These are phyloP conservation scores for Spatholobus suberectus DNA, from an alignment of 306 rosid species.

Conservation along the genomic window DNA sequence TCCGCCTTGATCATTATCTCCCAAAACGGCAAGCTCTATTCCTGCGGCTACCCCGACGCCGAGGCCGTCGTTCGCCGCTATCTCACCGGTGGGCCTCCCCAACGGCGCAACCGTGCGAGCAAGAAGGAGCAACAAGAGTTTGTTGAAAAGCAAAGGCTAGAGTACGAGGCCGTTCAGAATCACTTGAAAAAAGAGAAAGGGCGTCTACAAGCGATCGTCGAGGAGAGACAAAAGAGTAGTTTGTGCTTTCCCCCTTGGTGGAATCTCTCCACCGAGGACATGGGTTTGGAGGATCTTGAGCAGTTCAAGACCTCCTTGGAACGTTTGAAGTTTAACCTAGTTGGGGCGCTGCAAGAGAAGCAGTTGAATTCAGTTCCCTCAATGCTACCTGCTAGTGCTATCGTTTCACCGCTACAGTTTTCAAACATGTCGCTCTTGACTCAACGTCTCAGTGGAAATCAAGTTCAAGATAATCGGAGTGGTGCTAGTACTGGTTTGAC, in stretches of 20 bases:
- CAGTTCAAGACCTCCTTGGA: conserved; percentile 16
- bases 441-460: too few relatives aligned
- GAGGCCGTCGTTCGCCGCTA: background rate
- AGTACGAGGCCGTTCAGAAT: background rate
- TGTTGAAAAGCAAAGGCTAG: background rate
- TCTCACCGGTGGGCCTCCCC: background rate
- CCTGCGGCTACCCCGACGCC: conserved; percentile 55
- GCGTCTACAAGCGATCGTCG: background rate
- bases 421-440: too few relatives aligned
- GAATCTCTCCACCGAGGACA: background rate
- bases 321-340: background rate
- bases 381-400: too few relatives aligned
- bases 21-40: conserved; percentile 52
- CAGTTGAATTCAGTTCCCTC: background rate
- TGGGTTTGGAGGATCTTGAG: conserved; percentile 37
- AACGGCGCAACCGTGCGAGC: fast-evolving
- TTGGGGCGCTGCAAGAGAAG: background rate
- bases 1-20: conserved; percentile 57
- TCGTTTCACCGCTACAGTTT: background rate
- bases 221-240: background rate
- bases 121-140: background rate
- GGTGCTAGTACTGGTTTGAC: too few relatives aligned
- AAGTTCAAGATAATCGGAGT: too few relatives aligned
- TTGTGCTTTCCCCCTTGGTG: conserved; percentile 10
- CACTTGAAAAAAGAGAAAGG: background rate